Conservation (phyloP, 805 yeast genomes). For the Saccharomycopsis malanga region DNA sequence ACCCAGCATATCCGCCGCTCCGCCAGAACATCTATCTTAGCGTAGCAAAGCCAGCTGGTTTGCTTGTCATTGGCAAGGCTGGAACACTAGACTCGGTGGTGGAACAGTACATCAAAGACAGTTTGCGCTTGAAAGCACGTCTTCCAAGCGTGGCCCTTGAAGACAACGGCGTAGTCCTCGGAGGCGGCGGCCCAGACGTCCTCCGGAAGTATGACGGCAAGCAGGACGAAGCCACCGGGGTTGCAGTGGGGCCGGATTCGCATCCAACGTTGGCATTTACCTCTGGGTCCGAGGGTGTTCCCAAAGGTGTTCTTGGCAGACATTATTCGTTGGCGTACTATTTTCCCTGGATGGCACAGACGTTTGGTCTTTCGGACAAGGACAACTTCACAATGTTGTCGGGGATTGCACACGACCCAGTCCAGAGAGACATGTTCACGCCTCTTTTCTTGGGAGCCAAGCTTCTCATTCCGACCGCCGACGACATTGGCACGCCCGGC, state of each 20-base stretch:
- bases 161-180: conserved; percentile 65
- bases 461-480: conserved; percentile 87
- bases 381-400: conserved; percentile 96
- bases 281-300: conserved; percentile 96
- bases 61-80: conserved; percentile 85
- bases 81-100: conserved; percentile 76
- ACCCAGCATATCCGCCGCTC: conserved; percentile 98
- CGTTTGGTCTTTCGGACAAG: conserved; percentile 65
- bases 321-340: conserved; percentile 95
- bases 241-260: conserved; percentile 93
- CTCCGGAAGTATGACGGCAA: conserved; percentile 40
- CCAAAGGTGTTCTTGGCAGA: conserved; percentile 97
- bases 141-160: conserved; percentile 72
- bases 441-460: conserved; percentile 95
- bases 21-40: conserved; percentile 89
- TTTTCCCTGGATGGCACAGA: conserved; percentile 97
- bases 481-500: conserved; percentile 98
- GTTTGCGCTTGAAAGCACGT: conserved; percentile 63
- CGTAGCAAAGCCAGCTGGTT: conserved; percentile 89
- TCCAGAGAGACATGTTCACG: conserved; percentile 98
- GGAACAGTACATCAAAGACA: conserved; percentile 64
- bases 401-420: conserved; percentile 99
- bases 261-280: conserved; percentile 96
- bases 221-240: conserved; percentile 66
- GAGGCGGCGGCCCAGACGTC: conserved; percentile 50